Conservation (phyloP, 345 rosid genomes). For the Noccaea caerulescens region DNA sequence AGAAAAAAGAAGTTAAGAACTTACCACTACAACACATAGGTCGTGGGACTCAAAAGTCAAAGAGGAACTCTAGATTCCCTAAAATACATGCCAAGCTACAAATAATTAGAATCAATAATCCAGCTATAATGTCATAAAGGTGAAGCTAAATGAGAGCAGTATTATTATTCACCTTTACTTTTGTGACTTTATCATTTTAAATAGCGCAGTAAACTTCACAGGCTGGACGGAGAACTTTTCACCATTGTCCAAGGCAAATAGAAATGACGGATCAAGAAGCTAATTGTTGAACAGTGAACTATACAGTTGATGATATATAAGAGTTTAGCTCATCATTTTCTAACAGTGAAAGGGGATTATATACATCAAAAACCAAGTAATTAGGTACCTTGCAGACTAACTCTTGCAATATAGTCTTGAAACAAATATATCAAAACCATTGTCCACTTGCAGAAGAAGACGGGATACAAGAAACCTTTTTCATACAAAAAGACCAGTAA, state of each 20-base stretch:
- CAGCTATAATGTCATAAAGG: constrained; percentile 21
- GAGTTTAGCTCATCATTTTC: constrained; percentile 38
- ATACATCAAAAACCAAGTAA: constrained; percentile 23
- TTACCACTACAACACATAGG: constrained; percentile 90
- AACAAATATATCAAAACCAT: constrained; percentile 94
- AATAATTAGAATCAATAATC: constrained; percentile 24
- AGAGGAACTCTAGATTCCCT: constrained; percentile 94
- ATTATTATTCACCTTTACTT: constrained; percentile 73
- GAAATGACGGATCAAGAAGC: constrained; percentile 96
- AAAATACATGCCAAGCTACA: constrained; percentile 45
- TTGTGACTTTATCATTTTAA: constrained; percentile 65
- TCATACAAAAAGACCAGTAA: constrained; percentile 5
- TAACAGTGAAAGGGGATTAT: not conserved
- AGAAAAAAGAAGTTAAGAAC: constrained; percentile 9
- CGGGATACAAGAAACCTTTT: not conserved
- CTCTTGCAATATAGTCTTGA: constrained; percentile 90
- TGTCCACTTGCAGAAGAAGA: constrained; percentile 73
- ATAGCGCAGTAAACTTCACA: constrained; percentile 79
- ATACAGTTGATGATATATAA: constrained; percentile 28
- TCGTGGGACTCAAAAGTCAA: constrained; percentile 95
- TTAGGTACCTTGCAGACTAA: constrained; percentile 89
- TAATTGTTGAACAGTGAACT: constrained; percentile 53
- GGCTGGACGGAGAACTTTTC: constrained; percentile 88
- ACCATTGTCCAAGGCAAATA: constrained; percentile 91
- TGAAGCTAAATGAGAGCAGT: constrained; percentile 13